Evolutionary conservation across 1,284 basidiomycete genomes (phyloP), one percentile per base, ranked within the genome.

Genomic region (Athelia sp.): DNA sequence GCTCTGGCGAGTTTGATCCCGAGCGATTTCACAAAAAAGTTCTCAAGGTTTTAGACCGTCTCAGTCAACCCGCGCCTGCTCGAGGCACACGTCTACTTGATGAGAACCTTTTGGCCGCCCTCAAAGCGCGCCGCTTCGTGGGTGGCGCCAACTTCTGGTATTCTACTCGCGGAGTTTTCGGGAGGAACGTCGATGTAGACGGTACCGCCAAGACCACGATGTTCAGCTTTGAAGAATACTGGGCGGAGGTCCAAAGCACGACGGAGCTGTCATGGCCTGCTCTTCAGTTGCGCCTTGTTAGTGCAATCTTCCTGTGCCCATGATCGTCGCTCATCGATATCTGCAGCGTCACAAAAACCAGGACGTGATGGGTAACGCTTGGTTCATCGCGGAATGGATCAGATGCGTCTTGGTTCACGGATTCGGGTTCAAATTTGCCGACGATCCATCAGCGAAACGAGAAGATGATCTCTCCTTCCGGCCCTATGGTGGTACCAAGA

Each of bases 141-240:
- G 36, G 36, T 21, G 36, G 36, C 19, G 15, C 36, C 36, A 40
- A 40, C 15, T 40, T 40, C 36, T 40, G 36, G 36, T 40, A 40
- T n/a, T 17, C 15, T 6, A 40, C 36, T 8, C 36, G 36, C 36
- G 36, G 19, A 21, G 36, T 40, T 13, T 29, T 29, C 13, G 26
- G 26, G 26, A 29, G 36, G 36, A 40, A 4, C 6, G 8, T 17
- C 19, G 36, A 21, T 40, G 11, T 11, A 11, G n/a, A 11, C 11
- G 36, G 36, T 40, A 9, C 15, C 9, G n/a, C 36, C 36, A 40
- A 40, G 19, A n/a, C 15, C 8, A 40, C 36, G 9, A n/a, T 21
- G 15, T 40, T 40, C 36, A 40, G n/a, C n/a, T 40, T 40, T n/a
- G 9, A 40, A 40, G 36, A 40, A 40, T 40, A 40, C 36, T n/a